Base-by-base conservation (phyloP, 176 grass and related monocot genomes). In the Triticum timopheevii region DNA sequence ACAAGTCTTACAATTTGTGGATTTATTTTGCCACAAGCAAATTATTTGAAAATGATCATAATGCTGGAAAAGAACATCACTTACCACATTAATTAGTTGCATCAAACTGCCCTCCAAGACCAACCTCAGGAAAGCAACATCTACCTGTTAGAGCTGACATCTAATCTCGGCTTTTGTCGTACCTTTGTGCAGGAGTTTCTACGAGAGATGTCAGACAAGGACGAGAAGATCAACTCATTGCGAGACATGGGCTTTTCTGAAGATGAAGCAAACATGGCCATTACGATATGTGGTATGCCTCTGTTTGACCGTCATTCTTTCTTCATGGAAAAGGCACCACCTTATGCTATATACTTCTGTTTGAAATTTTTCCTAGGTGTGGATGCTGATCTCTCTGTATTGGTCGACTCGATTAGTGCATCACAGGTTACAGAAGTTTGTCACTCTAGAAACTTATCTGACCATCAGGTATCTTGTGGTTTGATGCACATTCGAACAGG, bases 1-100 rank as follows among this genome's bases (percentile, higher is more conserved):
- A 23, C 35, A 71, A 13, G 35, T 2, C 10, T 39, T 40, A 40
- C 10, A 4, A 63, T 4, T 70, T 58, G 54, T 58, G 52, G 17
- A 58, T 7, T 20, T 58, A 58, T 58, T 7, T 19, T 69, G 15
- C 30, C 4, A 35, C 30, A 69, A 35, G 66, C 16, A 69, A 36
- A 36, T 69, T 69, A 34, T 44, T 44, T 44, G 42, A 44, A 44
- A 24, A 71, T 7, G 7, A 61, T 61, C 45, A 76, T 28, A 52
- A 80, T 81, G 25, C 50, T 85, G 61, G 19, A 92, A 80, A 27
- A 39, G 23, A 72, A 85, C 13, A 75, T 79, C 35, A 88, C 83
- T 10, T 77, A 92, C 91, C 93, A 92, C 88, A 89, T 92, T 98
- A 76, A 89, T 92, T 98, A 72, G 96, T 95, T 68, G 93, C 91